phyloP scores from a whole-genome alignment of 192 early-diverging fungal species.

The Coemansia sp. region DNA sequence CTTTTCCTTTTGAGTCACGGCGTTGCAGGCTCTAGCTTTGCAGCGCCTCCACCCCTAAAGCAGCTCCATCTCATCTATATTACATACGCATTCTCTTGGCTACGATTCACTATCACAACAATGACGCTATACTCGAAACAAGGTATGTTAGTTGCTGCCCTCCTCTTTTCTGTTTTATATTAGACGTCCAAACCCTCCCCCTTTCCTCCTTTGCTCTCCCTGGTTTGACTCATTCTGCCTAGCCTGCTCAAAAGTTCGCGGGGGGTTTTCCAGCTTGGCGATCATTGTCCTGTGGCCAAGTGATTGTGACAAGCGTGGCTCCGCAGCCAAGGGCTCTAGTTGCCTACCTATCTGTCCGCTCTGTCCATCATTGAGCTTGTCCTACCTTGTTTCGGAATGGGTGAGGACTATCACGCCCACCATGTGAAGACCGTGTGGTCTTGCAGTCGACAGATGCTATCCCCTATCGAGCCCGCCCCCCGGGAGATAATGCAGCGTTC shows the following conservation, averaged over 20 bases:
- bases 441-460: neutral
- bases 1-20: neutral
- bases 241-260: neutral
- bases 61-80: slow-evolving; percentile 8
- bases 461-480: neutral
- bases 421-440: neutral
- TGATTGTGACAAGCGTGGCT: slow-evolving; percentile 3
- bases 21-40: neutral
- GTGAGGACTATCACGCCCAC: neutral
- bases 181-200: neutral
- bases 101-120: slow-evolving; percentile 11
- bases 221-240: neutral
- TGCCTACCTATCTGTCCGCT: neutral
- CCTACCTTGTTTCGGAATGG: neutral
- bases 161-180: too few species aligned
- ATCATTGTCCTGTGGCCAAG: slow-evolving; percentile 2
- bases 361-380: neutral
- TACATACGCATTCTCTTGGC: slow-evolving; percentile 3
- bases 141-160: slow-evolving; percentile 23
- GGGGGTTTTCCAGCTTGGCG: neutral
- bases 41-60: slow-evolving; percentile 9
- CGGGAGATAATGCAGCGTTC: neutral
- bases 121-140: slow-evolving; percentile 52
- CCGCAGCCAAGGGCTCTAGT: slow-evolving; percentile 8
- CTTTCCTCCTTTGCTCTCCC: neutral